Evolutionary conservation across 805 yeast species (phyloP).

Genomic region (Wickerhamiella kazuoi): DNA sequence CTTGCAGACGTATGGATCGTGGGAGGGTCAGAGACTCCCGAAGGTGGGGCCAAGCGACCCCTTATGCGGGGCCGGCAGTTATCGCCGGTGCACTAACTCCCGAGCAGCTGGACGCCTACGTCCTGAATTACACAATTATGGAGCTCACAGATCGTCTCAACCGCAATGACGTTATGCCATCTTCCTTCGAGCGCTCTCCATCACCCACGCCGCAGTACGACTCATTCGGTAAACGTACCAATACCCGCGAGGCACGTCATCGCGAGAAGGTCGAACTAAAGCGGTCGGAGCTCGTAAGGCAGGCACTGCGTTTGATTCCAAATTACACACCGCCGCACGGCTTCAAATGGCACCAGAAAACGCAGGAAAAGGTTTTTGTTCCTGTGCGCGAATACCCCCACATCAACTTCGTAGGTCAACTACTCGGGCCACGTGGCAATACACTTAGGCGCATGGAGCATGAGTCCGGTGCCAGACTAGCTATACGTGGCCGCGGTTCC

Average conservation of each 20-base stretch:
- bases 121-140: constrained; percentile 49
- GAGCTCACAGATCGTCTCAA: constrained; percentile 52
- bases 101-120: constrained; percentile 67
- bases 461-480: constrained; percentile 75
- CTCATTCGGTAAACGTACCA: constrained; percentile 59
- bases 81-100: constrained; percentile 35
- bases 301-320: constrained; percentile 55
- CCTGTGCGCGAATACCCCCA: constrained; percentile 81
- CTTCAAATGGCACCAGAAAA: constrained; percentile 51
- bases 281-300: constrained; percentile 59
- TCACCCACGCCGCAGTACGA: constrained; percentile 93
- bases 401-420: constrained; percentile 76
- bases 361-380: constrained; percentile 64
- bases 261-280: constrained; percentile 53
- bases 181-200: constrained; percentile 34
- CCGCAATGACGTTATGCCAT: constrained; percentile 29
- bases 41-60: background rate
- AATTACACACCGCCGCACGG: constrained; percentile 64
- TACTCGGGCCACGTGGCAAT: constrained; percentile 91
- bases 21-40: too few species aligned
- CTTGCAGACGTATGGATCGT: too few species aligned
- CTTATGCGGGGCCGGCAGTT: background rate
- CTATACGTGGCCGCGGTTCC: constrained; percentile 89
- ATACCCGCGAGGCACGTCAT: constrained; percentile 61
- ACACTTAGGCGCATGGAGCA: constrained; percentile 66